A percentile compares a stretch with the other conserved stretches of the same genome.
phyloP scores from a whole-genome alignment of 345 rosid species.

The Stellera chamaejasme region DNA sequence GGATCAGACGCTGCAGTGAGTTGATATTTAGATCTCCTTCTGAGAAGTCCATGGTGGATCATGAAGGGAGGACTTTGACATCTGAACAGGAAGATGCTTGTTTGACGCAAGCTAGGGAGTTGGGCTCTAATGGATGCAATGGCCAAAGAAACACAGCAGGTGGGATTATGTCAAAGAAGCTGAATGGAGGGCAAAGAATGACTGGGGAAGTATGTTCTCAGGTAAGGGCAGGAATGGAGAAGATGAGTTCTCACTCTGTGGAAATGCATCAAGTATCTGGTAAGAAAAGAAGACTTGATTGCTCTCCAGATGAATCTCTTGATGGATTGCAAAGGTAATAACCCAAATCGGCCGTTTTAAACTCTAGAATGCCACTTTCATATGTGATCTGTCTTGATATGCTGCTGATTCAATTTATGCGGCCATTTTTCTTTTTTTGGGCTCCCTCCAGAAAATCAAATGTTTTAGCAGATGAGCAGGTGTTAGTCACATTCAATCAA shows the following conservation, averaged over 20 bases:
- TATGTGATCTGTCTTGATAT: background rate
- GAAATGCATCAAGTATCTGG: slow-evolving; percentile 28
- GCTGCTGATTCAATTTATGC: background rate
- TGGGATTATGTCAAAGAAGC: slow-evolving; percentile 12
- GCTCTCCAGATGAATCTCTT: slow-evolving; percentile 18
- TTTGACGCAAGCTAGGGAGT: slow-evolving; percentile 14
- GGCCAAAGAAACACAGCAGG: slow-evolving; percentile 10
- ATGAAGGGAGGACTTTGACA: slow-evolving; percentile 20
- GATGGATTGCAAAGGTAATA: slow-evolving; percentile 11
- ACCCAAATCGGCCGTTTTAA: too few species aligned
- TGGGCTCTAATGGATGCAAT: slow-evolving; percentile 17
- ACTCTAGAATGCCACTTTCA: too few species aligned
- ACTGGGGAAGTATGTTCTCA: slow-evolving; percentile 37
- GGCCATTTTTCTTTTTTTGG: background rate
- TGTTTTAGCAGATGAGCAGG: slow-evolving; percentile 31
- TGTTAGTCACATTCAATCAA: slow-evolving; percentile 23
- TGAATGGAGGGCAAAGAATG: slow-evolving; percentile 37
- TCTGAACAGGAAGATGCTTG: slow-evolving; percentile 21
- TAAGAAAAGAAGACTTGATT: slow-evolving; percentile 45
- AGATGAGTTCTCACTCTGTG: slow-evolving; percentile 28
- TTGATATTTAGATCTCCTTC: slow-evolving; percentile 59
- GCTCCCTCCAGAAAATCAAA: slow-evolving; percentile 20
- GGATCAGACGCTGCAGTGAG: slow-evolving; percentile 67
- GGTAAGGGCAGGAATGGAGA: slow-evolving; percentile 14
- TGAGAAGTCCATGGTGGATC: slow-evolving; percentile 25